phyloP scores from a whole-genome alignment of 2,329 filamentous ascomycete genomes.

The Monosporascus sp. region DNA sequence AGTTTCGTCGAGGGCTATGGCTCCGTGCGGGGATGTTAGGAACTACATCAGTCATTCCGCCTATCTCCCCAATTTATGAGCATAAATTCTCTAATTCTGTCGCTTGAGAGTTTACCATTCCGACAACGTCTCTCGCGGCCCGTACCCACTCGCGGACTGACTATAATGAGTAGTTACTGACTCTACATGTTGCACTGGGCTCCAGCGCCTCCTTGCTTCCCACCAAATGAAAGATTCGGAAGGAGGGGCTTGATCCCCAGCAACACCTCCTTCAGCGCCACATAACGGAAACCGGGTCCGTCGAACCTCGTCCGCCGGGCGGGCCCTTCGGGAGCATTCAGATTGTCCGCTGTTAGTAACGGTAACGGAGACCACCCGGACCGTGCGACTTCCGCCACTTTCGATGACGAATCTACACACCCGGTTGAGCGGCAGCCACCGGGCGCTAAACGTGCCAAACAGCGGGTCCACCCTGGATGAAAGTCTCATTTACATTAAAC shows the following conservation, averaged over 20 bases:
- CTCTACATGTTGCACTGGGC: background rate
- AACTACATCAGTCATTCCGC: too few relatives aligned
- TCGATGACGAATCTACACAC: too few relatives aligned
- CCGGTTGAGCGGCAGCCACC: background rate
- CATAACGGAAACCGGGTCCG: background rate
- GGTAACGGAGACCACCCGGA: too few relatives aligned
- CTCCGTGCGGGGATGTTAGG: conserved; percentile 12
- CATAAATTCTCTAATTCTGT: too few relatives aligned
- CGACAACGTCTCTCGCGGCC: too few relatives aligned
- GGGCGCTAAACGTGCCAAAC: background rate
- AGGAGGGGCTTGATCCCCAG: conserved; percentile 12
- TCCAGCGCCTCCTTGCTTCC: conserved; percentile 8
- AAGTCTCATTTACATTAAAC: conserved; percentile 2
- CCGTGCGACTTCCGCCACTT: too few relatives aligned
- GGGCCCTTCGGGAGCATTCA: background rate
- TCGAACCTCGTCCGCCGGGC: too few relatives aligned
- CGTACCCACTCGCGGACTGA: too few relatives aligned
- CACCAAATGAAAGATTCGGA: conserved; percentile 10
- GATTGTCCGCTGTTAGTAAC: background rate
- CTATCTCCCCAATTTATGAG: too few relatives aligned
- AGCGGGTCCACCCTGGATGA: conserved; percentile 1
- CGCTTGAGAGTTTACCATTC: too few relatives aligned
- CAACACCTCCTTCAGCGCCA: conserved; percentile 5
- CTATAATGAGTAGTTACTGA: too few relatives aligned
- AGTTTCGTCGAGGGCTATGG: conserved; percentile 17